Conservation (phyloP, 2,329 filamentous ascomycete genomes). For the Colletotrichum phormii region DNA sequence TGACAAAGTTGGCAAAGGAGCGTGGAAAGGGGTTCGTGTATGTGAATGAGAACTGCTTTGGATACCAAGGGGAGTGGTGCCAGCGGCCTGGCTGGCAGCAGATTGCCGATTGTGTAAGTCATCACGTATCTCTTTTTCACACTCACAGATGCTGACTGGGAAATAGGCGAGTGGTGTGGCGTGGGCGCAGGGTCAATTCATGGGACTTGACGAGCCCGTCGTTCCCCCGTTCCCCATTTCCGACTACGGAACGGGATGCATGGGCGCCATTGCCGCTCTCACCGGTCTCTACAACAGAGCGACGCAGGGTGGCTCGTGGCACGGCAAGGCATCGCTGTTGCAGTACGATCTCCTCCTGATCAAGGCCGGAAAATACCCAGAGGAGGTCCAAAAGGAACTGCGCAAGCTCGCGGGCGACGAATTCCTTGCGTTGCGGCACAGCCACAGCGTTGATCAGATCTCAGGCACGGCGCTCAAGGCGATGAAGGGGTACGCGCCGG, state of each 20-base stretch:
- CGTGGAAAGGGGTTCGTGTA: constrained; percentile 74
- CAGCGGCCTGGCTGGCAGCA: constrained; percentile 77
- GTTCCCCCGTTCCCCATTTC: constrained; percentile 74
- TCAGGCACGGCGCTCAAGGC: constrained; percentile 68
- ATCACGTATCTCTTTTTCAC: neutral
- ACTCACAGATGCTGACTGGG: neutral
- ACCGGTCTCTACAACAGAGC: constrained; percentile 72
- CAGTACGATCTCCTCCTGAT: constrained; percentile 78
- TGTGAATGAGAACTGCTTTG: constrained; percentile 79
- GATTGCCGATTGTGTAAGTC: constrained; percentile 71
- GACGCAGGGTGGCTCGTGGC: constrained; percentile 73
- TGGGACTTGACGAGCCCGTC: constrained; percentile 71
- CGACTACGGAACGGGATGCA: constrained; percentile 78
- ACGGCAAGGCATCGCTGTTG: constrained; percentile 71
- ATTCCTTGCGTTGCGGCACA: constrained; percentile 69
- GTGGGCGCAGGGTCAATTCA: constrained; percentile 71
- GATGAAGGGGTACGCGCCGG: constrained; percentile 64
- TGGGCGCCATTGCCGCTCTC: constrained; percentile 76
- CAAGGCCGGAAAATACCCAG: constrained; percentile 67
- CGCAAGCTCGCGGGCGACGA: constrained; percentile 59
- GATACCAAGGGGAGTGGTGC: constrained; percentile 70
- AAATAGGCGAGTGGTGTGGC: constrained; percentile 61
- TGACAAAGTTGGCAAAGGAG: constrained; percentile 63
- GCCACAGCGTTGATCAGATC: constrained; percentile 74
- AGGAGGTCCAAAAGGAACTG: constrained; percentile 63